Conservation (phyloP, 2,329 filamentous ascomycete species). For the Cordyceps cicadae region DNA sequence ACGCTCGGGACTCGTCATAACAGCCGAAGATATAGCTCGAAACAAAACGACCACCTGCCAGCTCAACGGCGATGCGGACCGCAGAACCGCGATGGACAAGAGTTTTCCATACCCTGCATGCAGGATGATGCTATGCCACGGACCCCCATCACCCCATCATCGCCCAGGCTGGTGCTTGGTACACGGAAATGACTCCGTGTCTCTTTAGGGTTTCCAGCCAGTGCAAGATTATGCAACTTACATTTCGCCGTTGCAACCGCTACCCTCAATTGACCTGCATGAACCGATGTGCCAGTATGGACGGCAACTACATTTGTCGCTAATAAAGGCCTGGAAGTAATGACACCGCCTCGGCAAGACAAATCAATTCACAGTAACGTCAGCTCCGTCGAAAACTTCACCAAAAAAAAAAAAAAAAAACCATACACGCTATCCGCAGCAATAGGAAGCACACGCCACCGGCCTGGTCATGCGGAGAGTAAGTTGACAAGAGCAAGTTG, state of each 20-base stretch:
- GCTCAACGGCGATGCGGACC: not conserved
- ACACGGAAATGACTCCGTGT: not conserved
- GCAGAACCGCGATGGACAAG: not conserved
- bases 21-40: not conserved
- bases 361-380: too few relatives aligned
- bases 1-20: not conserved
- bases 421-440: too few relatives aligned
- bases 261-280: not conserved
- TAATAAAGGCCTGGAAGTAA: not conserved
- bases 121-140: not conserved
- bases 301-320: not conserved
- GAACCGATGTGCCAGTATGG: not conserved
- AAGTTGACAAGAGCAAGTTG: too few relatives aligned
- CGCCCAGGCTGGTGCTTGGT: too few relatives aligned
- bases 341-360: not conserved
- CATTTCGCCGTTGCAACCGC: not conserved
- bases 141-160: not conserved
- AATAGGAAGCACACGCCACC: too few relatives aligned
- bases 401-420: too few relatives aligned
- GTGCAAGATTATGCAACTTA: not conserved
- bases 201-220: not conserved
- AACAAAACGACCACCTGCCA: not conserved
- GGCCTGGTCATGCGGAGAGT: too few relatives aligned
- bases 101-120: not conserved
- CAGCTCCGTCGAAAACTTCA: too few relatives aligned